phyloP scores from a whole-genome alignment of 768 basidiomycete genomes.

The Boletus rubescentipes region DNA sequence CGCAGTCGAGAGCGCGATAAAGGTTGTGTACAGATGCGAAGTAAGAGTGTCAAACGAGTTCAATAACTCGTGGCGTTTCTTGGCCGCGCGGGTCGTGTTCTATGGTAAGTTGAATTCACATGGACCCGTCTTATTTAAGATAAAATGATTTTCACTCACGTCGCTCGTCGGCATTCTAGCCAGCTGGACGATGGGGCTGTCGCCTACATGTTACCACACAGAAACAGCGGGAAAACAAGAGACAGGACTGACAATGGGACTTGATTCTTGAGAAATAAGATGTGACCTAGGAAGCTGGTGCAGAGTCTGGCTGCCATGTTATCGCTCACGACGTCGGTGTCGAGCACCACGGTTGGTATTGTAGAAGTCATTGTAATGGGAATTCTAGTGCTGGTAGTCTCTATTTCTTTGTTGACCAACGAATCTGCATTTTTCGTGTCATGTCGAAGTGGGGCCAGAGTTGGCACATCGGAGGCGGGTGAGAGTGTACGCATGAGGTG shows the following conservation, averaged over 20 bases:
- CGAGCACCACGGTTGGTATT: constrained; percentile 46
- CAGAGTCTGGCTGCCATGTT: constrained; percentile 64
- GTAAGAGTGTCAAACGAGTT: constrained; percentile 67
- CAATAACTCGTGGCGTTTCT: constrained; percentile 61
- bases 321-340: constrained; percentile 52
- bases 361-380: constrained; percentile 5
- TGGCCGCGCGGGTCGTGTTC: constrained; percentile 49
- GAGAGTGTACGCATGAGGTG: constrained; percentile 16
- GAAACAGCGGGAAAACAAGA: background rate
- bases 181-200: constrained; percentile 67
- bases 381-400: background rate
- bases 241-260: constrained; percentile 66
- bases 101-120: constrained; percentile 15
- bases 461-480: background rate
- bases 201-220: background rate
- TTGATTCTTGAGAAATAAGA: constrained; percentile 77
- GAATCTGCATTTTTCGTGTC: background rate
- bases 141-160: constrained; percentile 29
- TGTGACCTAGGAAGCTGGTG: constrained; percentile 60
- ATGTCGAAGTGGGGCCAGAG: background rate
- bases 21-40: constrained; percentile 74
- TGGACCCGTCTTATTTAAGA: background rate
- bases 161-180: constrained; percentile 50
- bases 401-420: background rate
- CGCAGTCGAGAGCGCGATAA: constrained; percentile 68